Conservation (phyloP, 2,329 filamentous ascomycete species). For the Aspergillus transmontanensis region DNA sequence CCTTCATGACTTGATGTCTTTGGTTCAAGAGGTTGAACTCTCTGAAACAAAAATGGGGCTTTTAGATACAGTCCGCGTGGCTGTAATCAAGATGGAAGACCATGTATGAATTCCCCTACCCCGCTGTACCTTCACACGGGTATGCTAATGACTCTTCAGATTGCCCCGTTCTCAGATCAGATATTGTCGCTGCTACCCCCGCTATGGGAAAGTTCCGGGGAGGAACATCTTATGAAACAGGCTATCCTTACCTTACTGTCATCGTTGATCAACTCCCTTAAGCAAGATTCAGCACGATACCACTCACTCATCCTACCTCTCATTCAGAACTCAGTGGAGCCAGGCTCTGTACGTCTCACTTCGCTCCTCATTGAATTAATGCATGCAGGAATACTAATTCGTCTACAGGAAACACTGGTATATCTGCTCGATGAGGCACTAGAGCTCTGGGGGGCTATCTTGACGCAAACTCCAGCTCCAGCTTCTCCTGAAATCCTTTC, state of each 20-base stretch:
- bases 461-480: conserved; percentile 66
- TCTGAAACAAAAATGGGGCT: conserved; percentile 90
- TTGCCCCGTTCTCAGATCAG: conserved; percentile 70
- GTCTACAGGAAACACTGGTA: conserved; percentile 61
- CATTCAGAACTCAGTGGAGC: conserved; percentile 76
- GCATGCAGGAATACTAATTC: conserved; percentile 8
- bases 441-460: conserved; percentile 81
- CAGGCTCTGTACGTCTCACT: conserved; percentile 61
- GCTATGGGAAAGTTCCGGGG: conserved; percentile 82
- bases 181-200: conserved; percentile 79
- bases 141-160: conserved; percentile 38
- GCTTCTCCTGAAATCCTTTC: conserved; percentile 62
- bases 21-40: conserved; percentile 78
- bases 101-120: conserved; percentile 50
- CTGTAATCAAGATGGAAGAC: conserved; percentile 80
- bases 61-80: conserved; percentile 78
- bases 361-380: not conserved
- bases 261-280: conserved; percentile 84
- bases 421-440: conserved; percentile 91
- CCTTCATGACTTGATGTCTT: conserved; percentile 70
- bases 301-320: conserved; percentile 80
- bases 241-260: conserved; percentile 84
- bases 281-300: conserved; percentile 73
- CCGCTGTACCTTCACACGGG: not conserved
- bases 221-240: conserved; percentile 92